phyloP scores from a whole-genome alignment of 371 early-diverging fungal genomes.

The Phascolomyces articulosus region DNA sequence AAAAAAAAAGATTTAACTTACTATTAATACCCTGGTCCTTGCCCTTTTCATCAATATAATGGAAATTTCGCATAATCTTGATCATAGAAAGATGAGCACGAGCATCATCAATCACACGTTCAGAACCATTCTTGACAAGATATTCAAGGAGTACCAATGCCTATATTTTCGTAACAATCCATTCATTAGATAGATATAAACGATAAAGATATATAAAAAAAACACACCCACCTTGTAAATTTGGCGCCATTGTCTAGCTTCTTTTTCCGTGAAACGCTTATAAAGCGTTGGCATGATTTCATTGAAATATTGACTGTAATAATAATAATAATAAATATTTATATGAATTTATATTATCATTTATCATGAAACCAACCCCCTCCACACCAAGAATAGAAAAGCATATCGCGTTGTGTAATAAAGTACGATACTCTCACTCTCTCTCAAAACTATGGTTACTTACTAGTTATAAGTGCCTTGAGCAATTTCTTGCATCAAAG shows the following conservation, averaged over 20 bases:
- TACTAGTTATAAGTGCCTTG: constrained; percentile 84
- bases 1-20: constrained; percentile 31
- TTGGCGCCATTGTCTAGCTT: constrained; percentile 88
- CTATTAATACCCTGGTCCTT: constrained; percentile 97
- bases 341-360: too few species aligned
- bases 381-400: too few species aligned
- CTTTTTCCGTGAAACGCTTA: constrained; percentile 83
- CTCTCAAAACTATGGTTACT: too few species aligned
- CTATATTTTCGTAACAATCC: constrained; percentile 34
- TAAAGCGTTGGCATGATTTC: constrained; percentile 94
- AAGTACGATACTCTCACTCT: neutral
- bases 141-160: constrained; percentile 91
- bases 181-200: too few species aligned
- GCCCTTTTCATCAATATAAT: constrained; percentile 88
- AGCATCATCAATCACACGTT: constrained; percentile 88
- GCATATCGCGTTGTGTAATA: too few species aligned
- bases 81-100: constrained; percentile 83
- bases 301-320: constrained; percentile 80
- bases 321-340: neutral
- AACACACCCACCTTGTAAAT: constrained; percentile 94
- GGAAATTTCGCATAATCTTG: constrained; percentile 81
- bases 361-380: too few species aligned
- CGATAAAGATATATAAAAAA: too few species aligned
- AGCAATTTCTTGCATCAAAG: constrained; percentile 89
- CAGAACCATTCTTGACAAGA: constrained; percentile 93